Evolutionary conservation across 2,329 filamentous ascomycete genomes (phyloP), one percentile per base, ranked within the genome.

Genomic region (Eutypa lata): DNA sequence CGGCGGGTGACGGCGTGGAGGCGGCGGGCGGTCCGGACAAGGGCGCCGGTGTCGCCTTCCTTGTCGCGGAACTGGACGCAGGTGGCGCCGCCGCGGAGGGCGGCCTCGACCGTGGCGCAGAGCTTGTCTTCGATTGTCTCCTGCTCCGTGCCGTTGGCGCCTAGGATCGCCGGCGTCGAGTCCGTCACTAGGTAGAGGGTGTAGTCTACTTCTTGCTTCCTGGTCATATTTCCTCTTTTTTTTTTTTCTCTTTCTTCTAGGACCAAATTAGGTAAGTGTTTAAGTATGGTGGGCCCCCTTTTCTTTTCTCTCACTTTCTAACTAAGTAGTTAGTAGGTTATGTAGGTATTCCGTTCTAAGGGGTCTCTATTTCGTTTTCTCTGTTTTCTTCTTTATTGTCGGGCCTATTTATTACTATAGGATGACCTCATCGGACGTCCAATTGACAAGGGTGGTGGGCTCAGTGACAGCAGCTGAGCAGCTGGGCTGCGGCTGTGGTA

Each of bases 11-110:
- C 74, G 37, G 74, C 70, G 68, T 96, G 91, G 48, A 97, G 79
- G 59, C 76, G 79, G 61, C 79, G 80, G 16, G 87, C 92, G 42
- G 80, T 89, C n/a, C 79, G 73, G 47, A 96, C 81, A 56, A 94
- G 80, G 11, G 76, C 77, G 19, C 79, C 83, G 1, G 89, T 94
- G 62, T 92, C 87, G 65, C 84, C 87, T 42, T 78, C 84, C 75
- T 97, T 97, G 76, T 97, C 91, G 68, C 93, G 84, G 67, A 93
- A 92, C 74, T 97, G 93, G 35, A 97, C 89, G 45, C 94, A 76
- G 2, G 89, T 93, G 43, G 89, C 90, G 76, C 91, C 91, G 69
- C 90, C 91, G 68, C 82, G 76, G 48, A 96, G 71, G 19, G 91
- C 88, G 45, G 83, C 80, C 64, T 88, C 84, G 50, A 97, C 91